Base-by-base conservation (phyloP, 306 rosid genomes). In the Malus asiatica region DNA sequence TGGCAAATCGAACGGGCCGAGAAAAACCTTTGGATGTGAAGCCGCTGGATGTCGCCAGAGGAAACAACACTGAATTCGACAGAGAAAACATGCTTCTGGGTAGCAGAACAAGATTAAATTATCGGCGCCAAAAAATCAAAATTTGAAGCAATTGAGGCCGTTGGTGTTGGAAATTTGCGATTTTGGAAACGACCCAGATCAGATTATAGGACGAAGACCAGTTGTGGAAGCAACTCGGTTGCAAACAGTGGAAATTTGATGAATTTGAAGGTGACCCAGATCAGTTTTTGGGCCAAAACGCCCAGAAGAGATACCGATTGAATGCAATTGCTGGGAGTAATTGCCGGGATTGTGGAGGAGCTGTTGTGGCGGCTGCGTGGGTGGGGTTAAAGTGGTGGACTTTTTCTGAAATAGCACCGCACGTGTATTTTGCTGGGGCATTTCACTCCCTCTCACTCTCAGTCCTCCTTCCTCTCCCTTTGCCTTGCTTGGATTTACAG, bases 61-160 rank as follows among this genome's bases (percentile, higher is more conserved):
- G 87, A 30, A 86, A 81, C 73, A 81, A 72, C 14, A 82, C 79
- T 25, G 87, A 79, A 75, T 85, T 83, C 3, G 88, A 84, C 14
- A 88, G 70, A 5, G 93, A 90, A 81, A 81, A 89, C 99, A 92
- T 90, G 66, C 61, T 74, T 58, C 70, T 52, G 9, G 77, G 61
- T 76, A 59, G 74, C 81, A 62, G 55, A 80, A 77, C 81, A 48
- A 74, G 32, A 70, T 4, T 6, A 32, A 22, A 18, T 53, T 25
- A 16, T 70, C 44, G 42, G 42, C 38, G 22, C 72, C 48, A 15
- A 60, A 51, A 48, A 74, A 44, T 57, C 83, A 23, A 57, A 12
- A 6, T 4, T 12, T 2, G 38, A 76, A 76, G 72, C 23, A 75
- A 75, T 48, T 65, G 11, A 33, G 73, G 71, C 55, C 44, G 25